phyloP scores from a whole-genome alignment of 768 basidiomycete species.

The Hygrophoropsis aurantiaca region DNA sequence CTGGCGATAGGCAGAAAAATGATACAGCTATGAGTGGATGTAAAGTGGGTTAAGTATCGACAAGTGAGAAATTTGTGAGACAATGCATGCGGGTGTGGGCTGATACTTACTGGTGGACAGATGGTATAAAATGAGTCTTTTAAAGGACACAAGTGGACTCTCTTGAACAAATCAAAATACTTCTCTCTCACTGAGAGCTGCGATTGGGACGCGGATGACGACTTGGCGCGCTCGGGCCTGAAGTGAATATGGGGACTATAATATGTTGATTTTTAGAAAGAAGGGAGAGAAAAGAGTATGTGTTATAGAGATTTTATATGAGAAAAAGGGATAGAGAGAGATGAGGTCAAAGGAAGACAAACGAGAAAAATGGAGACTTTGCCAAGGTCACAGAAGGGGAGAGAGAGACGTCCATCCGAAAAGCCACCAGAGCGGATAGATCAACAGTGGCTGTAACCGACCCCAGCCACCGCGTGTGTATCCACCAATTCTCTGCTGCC shows the following conservation, averaged over 20 bases:
- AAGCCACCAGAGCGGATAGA: not conserved
- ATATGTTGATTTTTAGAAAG: slow-evolving; percentile 14
- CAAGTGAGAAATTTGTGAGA: not conserved
- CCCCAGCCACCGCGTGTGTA: slow-evolving; percentile 1
- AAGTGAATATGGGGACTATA: slow-evolving; percentile 23
- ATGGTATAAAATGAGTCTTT: slow-evolving; percentile 13
- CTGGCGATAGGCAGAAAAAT: slow-evolving; percentile 12
- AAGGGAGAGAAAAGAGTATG: slow-evolving; percentile 7
- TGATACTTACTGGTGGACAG: slow-evolving; percentile 9
- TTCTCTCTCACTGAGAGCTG: slow-evolving; percentile 8
- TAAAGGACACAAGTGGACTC: slow-evolving; percentile 8
- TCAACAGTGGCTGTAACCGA: slow-evolving; percentile 6
- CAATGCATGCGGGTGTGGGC: not conserved
- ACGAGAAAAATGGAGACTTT: slow-evolving; percentile 31
- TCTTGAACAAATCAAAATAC: not conserved
- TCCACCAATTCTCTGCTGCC: not conserved
- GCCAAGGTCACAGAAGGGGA: slow-evolving; percentile 34
- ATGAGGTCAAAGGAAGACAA: slow-evolving; percentile 12
- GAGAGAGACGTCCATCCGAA: slow-evolving; percentile 22
- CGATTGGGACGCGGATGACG: slow-evolving; percentile 3
- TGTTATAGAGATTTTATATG: slow-evolving; percentile 9
- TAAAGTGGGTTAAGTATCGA: not conserved
- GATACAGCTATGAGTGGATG: slow-evolving; percentile 12
- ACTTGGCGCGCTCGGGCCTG: slow-evolving; percentile 6
- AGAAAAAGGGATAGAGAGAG: slow-evolving; percentile 12